Conservation (phyloP, 257 asterid genomes). For the Solanum tacnaense region DNA sequence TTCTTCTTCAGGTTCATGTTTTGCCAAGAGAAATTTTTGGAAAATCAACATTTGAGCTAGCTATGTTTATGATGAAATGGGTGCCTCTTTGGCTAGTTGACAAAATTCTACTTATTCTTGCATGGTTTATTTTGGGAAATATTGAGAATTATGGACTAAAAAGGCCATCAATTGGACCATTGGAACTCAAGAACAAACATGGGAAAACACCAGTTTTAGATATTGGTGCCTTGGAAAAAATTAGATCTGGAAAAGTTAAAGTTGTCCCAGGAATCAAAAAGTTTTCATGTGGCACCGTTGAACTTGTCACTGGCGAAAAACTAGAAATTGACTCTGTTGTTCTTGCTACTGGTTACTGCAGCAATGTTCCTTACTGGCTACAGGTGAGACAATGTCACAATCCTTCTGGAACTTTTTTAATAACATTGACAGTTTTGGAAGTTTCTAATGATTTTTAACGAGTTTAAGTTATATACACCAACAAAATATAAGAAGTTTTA, state of each 20-base stretch:
- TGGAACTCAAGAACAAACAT: constrained; percentile 49
- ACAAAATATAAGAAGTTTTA: not conserved
- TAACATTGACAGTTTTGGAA: not conserved
- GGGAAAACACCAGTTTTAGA: constrained; percentile 89
- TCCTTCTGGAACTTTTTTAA: not conserved
- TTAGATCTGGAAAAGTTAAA: constrained; percentile 42
- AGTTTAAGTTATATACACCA: not conserved
- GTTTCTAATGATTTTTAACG: not conserved
- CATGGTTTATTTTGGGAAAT: constrained; percentile 75
- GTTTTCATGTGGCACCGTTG: constrained; percentile 35
- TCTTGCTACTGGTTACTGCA: constrained; percentile 77
- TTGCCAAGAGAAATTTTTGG: constrained; percentile 74
- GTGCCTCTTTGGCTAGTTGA: constrained; percentile 80
- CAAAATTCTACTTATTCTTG: constrained; percentile 41
- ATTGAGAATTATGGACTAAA: constrained; percentile 52
- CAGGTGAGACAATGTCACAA: constrained; percentile 41
- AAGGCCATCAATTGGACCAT: constrained; percentile 57
- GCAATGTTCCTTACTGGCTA: constrained; percentile 94
- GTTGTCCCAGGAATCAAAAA: constrained; percentile 58
- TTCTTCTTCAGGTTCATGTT: constrained; percentile 56
- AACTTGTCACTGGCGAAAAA: constrained; percentile 38
- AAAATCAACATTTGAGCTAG: constrained; percentile 61
- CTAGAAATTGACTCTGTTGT: constrained; percentile 59
- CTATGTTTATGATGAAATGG: constrained; percentile 64
- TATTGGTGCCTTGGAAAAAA: constrained; percentile 59